Base-by-base conservation (phyloP, 495 filamentous ascomycete genomes). In the Hyphodiscus hymeniophilus region DNA sequence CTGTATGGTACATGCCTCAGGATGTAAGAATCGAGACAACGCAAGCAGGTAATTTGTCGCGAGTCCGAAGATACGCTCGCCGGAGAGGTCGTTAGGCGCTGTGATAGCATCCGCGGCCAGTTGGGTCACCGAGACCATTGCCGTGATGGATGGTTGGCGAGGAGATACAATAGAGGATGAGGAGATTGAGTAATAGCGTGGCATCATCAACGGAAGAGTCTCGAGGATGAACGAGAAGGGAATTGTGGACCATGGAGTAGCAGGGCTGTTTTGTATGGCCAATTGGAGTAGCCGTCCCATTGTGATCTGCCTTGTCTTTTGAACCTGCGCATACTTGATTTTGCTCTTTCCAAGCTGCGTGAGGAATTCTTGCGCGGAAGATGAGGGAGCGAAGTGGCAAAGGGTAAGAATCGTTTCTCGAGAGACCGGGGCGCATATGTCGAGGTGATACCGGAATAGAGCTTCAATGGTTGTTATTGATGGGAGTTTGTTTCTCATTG, bases 121-220 rank as follows among this genome's bases (percentile, higher is more conserved):
- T n/a, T n/a, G n/a, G n/a, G n/a, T n/a, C n/a, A n/a, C n/a, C n/a
- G n/a, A n/a, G n/a, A n/a, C n/a, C n/a, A n/a, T n/a, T n/a, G n/a
- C 26, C 3, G 55, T 57, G 31, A 58, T 51, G 7, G 51, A 48
- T 2, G 52, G 23, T 20, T 33, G 18, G 16, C 38, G 44, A 17
- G 46, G 54, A 2, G 26, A 39, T 7, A 51, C 36, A 26, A 51
- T 34, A 3, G 55, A 58, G 30, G 55, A 58, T 1, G 55, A 58
- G 0, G 55, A 58, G 30, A 58, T 55, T 7, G 52, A 55, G 35
- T 58, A 58, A 40, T 55, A 58, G 31, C 55, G 55, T 3, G 52
- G 55, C n/a, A 16, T 3, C 11, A 55, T 33, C 2, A 15, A 1
- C 15, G 50, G 48, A 7, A 53, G 26, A 30, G 10, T 35, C 33